These are phyloP conservation scores for Cytospora chrysosperma DNA, from an alignment of 2,329 filamentous ascomycete species.

Conservation along the genomic window DNA sequence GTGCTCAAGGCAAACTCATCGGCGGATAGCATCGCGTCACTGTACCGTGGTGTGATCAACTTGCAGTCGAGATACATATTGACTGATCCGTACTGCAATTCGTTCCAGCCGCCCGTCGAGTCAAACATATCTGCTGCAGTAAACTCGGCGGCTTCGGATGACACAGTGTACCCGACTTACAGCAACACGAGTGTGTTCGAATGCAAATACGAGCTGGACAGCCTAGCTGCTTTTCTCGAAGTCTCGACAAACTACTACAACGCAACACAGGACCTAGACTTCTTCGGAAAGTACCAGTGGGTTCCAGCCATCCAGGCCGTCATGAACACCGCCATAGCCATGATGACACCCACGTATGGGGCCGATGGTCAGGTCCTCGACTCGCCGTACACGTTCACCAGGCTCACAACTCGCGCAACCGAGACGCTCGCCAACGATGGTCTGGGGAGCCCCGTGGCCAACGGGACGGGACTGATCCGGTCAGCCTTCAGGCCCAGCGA, in stretches of 20 bases:
- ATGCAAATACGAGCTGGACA: constrained; percentile 96
- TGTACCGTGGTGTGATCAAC: constrained; percentile 75
- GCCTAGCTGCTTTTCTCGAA: constrained; percentile 80
- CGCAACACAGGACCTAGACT: constrained; percentile 67
- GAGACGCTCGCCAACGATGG: constrained; percentile 80
- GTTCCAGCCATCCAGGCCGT: constrained; percentile 68
- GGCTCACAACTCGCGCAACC: constrained; percentile 69
- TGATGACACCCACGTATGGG: constrained; percentile 74
- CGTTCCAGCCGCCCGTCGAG: constrained; percentile 84
- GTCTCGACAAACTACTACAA: constrained; percentile 78
- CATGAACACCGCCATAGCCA: constrained; percentile 65
- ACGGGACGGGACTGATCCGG: constrained; percentile 77
- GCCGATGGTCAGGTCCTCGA: constrained; percentile 54
- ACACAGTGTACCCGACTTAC: constrained; percentile 61
- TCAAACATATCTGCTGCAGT: constrained; percentile 60
- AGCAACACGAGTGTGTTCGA: constrained; percentile 77
- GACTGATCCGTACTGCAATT: constrained; percentile 81
- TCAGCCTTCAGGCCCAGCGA: constrained; percentile 90
- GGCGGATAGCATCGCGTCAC: constrained; percentile 60
- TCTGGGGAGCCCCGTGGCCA: constrained; percentile 75
- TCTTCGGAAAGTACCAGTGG: constrained; percentile 74
- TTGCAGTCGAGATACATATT: constrained; percentile 71
- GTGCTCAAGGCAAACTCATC: constrained; percentile 52
- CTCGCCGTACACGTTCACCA: constrained; percentile 72
- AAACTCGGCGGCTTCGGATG: constrained; percentile 60